These are phyloP conservation scores for Colletotrichum phormii DNA, from an alignment of 2,329 filamentous ascomycete species.

Conservation along the genomic window DNA sequence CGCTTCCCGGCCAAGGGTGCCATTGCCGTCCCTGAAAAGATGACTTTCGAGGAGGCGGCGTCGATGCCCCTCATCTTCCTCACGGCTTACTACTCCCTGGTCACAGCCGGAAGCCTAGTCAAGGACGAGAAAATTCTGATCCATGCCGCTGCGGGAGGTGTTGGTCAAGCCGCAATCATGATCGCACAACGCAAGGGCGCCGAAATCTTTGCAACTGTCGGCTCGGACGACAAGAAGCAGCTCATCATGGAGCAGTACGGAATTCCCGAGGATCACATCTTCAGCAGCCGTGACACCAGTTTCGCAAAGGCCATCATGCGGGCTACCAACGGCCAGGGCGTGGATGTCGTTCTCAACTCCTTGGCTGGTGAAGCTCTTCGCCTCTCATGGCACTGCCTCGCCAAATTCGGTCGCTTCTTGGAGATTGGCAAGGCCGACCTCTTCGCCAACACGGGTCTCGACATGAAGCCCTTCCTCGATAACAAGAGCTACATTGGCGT, in stretches of 20 bases:
- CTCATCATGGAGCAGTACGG: slow-evolving; percentile 43
- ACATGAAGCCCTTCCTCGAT: slow-evolving; percentile 58
- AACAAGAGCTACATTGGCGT: slow-evolving; percentile 60
- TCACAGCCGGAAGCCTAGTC: slow-evolving; percentile 45
- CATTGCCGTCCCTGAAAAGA: slow-evolving; percentile 50
- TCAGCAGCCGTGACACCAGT: slow-evolving; percentile 41
- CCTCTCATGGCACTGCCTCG: slow-evolving; percentile 57
- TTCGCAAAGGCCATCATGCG: slow-evolving; percentile 47
- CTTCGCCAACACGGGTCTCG: slow-evolving; percentile 54
- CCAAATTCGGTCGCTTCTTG: slow-evolving; percentile 57
- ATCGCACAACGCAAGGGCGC: slow-evolving; percentile 52
- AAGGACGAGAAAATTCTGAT: slow-evolving; percentile 53
- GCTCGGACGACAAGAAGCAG: slow-evolving; percentile 44
- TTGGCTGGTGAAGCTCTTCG: slow-evolving; percentile 55
- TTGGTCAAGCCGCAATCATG: slow-evolving; percentile 54
- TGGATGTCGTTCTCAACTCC: slow-evolving; percentile 54
- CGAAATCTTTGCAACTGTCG: slow-evolving; percentile 55
- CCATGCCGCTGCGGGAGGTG: slow-evolving; percentile 51
- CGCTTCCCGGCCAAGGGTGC: slow-evolving; percentile 38
- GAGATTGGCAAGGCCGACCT: slow-evolving; percentile 57
- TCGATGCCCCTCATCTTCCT: slow-evolving; percentile 42
- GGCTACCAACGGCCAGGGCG: slow-evolving; percentile 44
- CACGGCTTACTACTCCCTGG: slow-evolving; percentile 45
- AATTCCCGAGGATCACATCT: slow-evolving; percentile 43
- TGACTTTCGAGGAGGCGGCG: slow-evolving; percentile 53